A percentile compares a stretch with the other conserved stretches of the same genome.
Evolutionary conservation across 441 rosid genomes (phyloP).

Genomic region (Pelargonium citronellum): DNA sequence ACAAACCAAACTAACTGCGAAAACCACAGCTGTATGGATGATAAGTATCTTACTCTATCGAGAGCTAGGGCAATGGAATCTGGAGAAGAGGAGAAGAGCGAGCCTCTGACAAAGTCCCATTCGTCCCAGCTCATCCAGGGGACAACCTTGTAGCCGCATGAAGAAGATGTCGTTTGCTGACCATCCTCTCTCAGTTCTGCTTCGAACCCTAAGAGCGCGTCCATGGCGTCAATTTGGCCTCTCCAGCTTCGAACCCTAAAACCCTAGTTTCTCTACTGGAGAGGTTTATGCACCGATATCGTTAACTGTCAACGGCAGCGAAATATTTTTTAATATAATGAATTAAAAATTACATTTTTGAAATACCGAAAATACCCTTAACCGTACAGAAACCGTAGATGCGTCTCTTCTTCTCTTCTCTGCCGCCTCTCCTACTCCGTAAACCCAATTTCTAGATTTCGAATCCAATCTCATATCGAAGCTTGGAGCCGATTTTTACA

Average conservation of each 20-base stretch:
- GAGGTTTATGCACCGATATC: neutral
- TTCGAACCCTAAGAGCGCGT: slow-evolving; percentile 29
- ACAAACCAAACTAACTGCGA: neutral
- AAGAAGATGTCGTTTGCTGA: slow-evolving; percentile 32
- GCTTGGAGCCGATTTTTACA: no score
- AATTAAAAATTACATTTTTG: no score
- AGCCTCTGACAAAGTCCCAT: slow-evolving; percentile 78
- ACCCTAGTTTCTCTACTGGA: neutral
- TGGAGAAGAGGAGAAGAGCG: slow-evolving; percentile 71
- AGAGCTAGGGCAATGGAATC: slow-evolving; percentile 47
- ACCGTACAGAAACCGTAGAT: no score
- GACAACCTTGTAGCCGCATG: slow-evolving; percentile 50
- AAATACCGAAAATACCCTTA: no score
- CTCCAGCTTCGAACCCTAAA: neutral
- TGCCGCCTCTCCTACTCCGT: no score
- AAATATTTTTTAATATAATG: no score
- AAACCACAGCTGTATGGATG: neutral
- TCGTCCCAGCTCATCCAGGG: slow-evolving; percentile 94
- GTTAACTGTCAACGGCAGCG: no score
- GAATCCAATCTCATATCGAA: no score
- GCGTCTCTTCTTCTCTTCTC: no score
- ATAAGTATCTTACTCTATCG: slow-evolving; percentile 42
- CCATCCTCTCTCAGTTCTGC: slow-evolving; percentile 36
- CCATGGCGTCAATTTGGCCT: neutral
- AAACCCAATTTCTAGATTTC: no score